Evolutionary conservation across 768 basidiomycete species (phyloP).

Genomic region (Amanita subjunquillea): DNA sequence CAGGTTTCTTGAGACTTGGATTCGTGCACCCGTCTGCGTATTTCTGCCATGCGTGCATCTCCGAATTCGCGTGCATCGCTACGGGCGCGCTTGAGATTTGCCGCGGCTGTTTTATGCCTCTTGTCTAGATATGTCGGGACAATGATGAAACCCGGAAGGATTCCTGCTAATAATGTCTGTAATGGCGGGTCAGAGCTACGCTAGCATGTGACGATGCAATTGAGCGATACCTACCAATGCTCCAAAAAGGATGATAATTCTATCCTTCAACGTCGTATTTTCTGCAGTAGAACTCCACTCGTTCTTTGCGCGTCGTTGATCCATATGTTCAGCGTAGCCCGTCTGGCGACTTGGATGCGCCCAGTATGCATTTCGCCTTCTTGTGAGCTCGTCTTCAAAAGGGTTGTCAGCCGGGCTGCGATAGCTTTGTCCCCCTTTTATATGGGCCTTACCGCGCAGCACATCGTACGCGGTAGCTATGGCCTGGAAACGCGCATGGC

Average conservation of each 20-base stretch:
- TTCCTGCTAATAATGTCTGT: conserved; percentile 24
- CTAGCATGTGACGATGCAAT: background rate
- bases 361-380: conserved; percentile 32
- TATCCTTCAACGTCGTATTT: conserved; percentile 41
- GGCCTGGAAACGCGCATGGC: conserved; percentile 53
- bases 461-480: conserved; percentile 57
- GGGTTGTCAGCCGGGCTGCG: conserved; percentile 18
- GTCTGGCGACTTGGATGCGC: conserved; percentile 19
- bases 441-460: conserved; percentile 28
- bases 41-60: conserved; percentile 37
- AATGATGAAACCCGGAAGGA: conserved; percentile 32
- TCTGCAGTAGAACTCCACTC: conserved; percentile 24
- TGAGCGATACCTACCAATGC: conserved; percentile 25
- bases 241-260: conserved; percentile 35
- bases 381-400: conserved; percentile 40
- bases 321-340: conserved; percentile 7
- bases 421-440: background rate
- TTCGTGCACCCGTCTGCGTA: conserved; percentile 38
- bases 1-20: conserved; percentile 11
- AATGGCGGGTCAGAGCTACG: too few relatives aligned
- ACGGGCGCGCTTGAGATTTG: conserved; percentile 50
- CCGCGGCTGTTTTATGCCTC: conserved; percentile 40
- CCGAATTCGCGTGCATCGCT: conserved; percentile 47
- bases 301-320: conserved; percentile 7
- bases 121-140: conserved; percentile 26